A percentile compares a stretch with the other conserved stretches of the same genome.
These are phyloP conservation scores for Saccharomycodes ludwigii DNA, from an alignment of 805 yeast genomes.

Conservation along the genomic window DNA sequence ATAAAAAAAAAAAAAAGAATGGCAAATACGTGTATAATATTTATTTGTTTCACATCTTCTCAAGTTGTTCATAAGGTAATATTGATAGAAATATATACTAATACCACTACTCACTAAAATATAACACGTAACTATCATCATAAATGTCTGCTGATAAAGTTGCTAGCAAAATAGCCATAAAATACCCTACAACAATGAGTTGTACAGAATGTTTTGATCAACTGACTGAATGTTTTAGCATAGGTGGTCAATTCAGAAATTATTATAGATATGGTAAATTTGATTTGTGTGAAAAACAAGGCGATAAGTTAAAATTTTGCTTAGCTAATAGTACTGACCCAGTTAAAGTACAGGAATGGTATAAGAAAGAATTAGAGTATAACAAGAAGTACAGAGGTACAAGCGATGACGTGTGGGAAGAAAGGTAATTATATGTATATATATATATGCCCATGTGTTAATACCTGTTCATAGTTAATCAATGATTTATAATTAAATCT, in stretches of 20 bases:
- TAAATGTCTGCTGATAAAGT: background rate
- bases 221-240: constrained; percentile 69
- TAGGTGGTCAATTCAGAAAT: constrained; percentile 81
- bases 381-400: constrained; percentile 56
- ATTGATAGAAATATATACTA: too few species aligned
- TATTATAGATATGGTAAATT: constrained; percentile 77
- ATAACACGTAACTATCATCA: background rate
- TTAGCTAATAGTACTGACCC: constrained; percentile 41
- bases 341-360: constrained; percentile 59
- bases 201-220: constrained; percentile 83
- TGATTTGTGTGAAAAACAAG: constrained; percentile 55
- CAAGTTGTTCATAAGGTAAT: too few species aligned
- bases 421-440: constrained; percentile 10
- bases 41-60: too few species aligned
- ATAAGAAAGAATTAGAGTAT: constrained; percentile 42
- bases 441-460: too few species aligned
- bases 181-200: constrained; percentile 39
- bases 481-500: too few species aligned
- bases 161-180: constrained; percentile 9
- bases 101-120: too few species aligned
- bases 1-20: too few species aligned
- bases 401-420: constrained; percentile 79
- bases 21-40: too few species aligned
- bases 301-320: constrained; percentile 74
- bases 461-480: too few species aligned